Conservation (phyloP, 164 flowering plant species). For the Annona squamosa region DNA sequence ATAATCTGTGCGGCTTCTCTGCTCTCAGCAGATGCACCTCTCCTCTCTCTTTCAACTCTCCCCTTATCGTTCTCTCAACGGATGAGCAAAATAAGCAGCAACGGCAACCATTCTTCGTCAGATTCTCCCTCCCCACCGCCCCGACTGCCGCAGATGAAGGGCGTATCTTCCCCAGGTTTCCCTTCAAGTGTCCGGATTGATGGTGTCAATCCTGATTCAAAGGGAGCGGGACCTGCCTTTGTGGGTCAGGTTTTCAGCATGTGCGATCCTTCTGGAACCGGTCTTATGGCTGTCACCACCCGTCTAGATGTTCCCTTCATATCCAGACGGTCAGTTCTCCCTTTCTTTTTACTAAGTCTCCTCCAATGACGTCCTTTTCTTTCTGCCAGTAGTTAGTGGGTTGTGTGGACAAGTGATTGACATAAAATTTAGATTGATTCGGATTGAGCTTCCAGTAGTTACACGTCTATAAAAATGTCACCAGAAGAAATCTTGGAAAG, state of each 20-base stretch:
- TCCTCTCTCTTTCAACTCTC: not conserved
- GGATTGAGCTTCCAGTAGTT: no score
- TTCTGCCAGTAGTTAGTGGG: no score
- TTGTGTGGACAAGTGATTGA: no score
- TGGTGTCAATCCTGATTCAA: conserved; percentile 33
- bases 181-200: conserved; percentile 51
- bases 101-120: not conserved
- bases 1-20: conserved; percentile 1
- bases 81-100: not conserved
- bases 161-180: conserved; percentile 31
- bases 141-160: conserved; percentile 11
- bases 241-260: conserved; percentile 94
- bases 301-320: conserved; percentile 72
- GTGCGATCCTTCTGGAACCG: conserved; percentile 91
- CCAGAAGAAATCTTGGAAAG: no score
- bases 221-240: conserved; percentile 80
- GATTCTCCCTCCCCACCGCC: not conserved
- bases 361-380: no score
- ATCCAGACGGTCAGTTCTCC: conserved; percentile 14
- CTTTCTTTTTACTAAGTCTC: not conserved
- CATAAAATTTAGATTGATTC: no score
- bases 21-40: conserved; percentile 5
- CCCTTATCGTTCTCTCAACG: not conserved
- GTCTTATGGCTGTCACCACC: conserved; percentile 84
- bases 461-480: no score